Base-by-base conservation (phyloP, 306 rosid species). In the Sphenostylis stenocarpa region DNA sequence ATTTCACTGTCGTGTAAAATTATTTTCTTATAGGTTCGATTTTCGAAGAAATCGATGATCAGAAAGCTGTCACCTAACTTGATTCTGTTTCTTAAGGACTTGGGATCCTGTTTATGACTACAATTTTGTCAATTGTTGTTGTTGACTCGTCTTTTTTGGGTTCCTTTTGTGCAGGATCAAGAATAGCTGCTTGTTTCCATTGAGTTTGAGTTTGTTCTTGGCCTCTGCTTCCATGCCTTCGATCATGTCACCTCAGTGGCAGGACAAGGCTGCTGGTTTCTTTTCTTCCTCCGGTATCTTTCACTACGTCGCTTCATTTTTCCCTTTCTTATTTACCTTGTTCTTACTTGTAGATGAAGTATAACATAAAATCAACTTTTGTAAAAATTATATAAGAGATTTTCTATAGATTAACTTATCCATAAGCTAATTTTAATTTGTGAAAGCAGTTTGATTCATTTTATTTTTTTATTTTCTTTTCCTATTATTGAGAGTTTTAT, bases 251-350 rank as follows among this genome's bases (percentile, higher is more conserved):
- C 92, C 99, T 36, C 87, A 87, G 90, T 95, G 97, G 98, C 92
- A 88, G 5, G 99, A 92, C 77, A 88, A 90, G 83, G 97, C 99
- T 66, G 73, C 76, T 58, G 99, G 87, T 52, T 92, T 95, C 90
- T 88, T 95, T 82, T 90, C 99, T 56, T 86, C 96, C 66, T 92
- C 99, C 21, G 97, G 99, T 95, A 73, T 43, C 43, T 47, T 43
- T 80, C 52, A 3, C 73, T 4, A 16, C 63, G 55, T 29, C n/a
- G 62, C 15, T 47, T 51, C 51, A 47, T 49, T 51, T 58, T 44
- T 45, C 10, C 6, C 49, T n/a, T 62, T 62, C 36, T 51, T 67
- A 23, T 74, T 76, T 76, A 62, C 41, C 72, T n/a, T 56, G 53
- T 6, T n/a, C 3, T n/a, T n/a, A 6, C 13, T 14, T 13, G 14